Evolutionary conservation across 192 early-diverging fungal genomes (phyloP).

Genomic region (Glomus cerebriforme): DNA sequence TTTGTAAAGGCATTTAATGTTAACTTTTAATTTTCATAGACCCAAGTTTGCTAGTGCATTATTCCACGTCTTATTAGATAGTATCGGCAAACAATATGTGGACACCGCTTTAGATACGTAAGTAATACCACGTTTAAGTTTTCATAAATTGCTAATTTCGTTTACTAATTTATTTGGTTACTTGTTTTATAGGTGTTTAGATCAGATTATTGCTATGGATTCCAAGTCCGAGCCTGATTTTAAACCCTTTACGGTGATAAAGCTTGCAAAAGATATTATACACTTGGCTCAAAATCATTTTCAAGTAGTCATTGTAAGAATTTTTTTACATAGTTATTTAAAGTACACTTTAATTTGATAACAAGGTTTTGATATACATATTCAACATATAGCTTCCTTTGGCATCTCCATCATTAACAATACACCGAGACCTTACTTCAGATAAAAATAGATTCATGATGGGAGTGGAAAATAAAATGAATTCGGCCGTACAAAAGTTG

Average conservation of each 20-base stretch:
- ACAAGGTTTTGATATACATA: not conserved
- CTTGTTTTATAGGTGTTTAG: conserved; percentile 58
- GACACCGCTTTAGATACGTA: conserved; percentile 79
- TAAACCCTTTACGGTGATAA: conserved; percentile 60
- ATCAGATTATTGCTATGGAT: conserved; percentile 63
- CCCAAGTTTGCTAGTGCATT: conserved; percentile 65
- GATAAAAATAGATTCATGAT: conserved; percentile 90
- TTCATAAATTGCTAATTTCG: not conserved
- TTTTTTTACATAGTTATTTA: conserved; percentile 25
- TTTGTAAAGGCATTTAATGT: not conserved
- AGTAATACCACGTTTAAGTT: conserved; percentile 28
- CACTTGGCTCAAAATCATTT: conserved; percentile 84
- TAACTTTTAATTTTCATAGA: conserved; percentile 37
- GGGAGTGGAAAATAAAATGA: conserved; percentile 77
- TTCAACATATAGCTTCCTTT: conserved; percentile 60
- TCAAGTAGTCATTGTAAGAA: conserved; percentile 65
- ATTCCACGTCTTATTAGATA: conserved; percentile 76
- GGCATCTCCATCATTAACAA: conserved; percentile 64
- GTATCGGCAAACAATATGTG: conserved; percentile 81
- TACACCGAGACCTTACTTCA: conserved; percentile 84
- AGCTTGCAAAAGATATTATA: conserved; percentile 67
- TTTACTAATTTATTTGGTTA: not conserved
- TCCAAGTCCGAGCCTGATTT: conserved; percentile 68
- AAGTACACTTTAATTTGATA: not conserved
- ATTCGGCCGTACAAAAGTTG: conserved; percentile 71